These are phyloP conservation scores for Boletus vermiculosoides DNA, from an alignment of 768 basidiomycete species.

Conservation along the genomic window DNA sequence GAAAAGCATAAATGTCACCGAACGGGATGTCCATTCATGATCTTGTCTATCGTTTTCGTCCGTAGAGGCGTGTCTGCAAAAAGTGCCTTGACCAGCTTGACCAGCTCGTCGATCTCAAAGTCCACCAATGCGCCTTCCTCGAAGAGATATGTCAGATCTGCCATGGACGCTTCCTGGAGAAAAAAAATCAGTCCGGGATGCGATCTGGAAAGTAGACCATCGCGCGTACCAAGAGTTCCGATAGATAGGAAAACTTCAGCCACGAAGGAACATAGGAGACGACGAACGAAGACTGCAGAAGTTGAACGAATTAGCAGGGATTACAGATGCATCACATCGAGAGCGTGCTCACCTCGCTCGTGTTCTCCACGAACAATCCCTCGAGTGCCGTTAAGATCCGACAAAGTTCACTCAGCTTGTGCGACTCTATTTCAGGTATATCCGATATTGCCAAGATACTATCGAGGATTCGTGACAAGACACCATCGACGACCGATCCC, in stretches of 20 bases:
- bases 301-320: not conserved
- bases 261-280: conserved; percentile 88
- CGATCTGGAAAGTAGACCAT: not conserved
- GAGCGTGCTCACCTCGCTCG: conserved; percentile 46
- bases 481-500: conserved; percentile 68
- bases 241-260: conserved; percentile 93
- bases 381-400: conserved; percentile 77
- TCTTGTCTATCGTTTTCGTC: conserved; percentile 75
- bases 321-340: not conserved
- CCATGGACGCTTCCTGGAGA: conserved; percentile 83
- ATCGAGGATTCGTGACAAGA: conserved; percentile 62
- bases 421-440: conserved; percentile 87
- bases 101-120: conserved; percentile 82
- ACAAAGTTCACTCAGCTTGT: conserved; percentile 78
- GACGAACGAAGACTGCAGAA: conserved; percentile 64
- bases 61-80: conserved; percentile 86
- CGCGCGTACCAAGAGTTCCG: conserved; percentile 80
- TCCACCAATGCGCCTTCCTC: conserved; percentile 89
- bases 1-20: conserved; percentile 8
- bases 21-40: conserved; percentile 59
- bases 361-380: conserved; percentile 71
- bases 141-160: conserved; percentile 88
- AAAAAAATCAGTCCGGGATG: conserved; percentile 1
- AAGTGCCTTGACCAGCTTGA: conserved; percentile 75
- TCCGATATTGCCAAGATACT: conserved; percentile 78